phyloP scores from a whole-genome alignment of 805 yeast genomes.

The Hermanozyma aechmeae region DNA sequence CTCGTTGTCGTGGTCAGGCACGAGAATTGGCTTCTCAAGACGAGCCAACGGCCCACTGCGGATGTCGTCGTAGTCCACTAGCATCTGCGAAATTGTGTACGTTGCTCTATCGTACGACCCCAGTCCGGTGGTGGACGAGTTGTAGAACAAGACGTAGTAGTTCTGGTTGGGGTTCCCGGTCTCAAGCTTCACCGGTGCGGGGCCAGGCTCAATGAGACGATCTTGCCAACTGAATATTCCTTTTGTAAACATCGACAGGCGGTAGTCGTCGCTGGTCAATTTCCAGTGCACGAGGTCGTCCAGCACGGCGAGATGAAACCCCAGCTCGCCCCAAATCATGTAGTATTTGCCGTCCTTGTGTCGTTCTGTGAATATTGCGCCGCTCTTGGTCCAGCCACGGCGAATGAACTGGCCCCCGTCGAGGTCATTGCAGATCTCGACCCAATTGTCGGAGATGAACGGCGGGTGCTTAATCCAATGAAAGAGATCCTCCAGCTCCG shows the following conservation, averaged over 20 bases:
- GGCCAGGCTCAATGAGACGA: conserved; percentile 31
- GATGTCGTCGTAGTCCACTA: conserved; percentile 29
- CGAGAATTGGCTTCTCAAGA: conserved; percentile 24
- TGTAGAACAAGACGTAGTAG: conserved; percentile 29
- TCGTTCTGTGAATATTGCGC: conserved; percentile 26
- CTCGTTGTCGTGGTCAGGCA: conserved; percentile 26
- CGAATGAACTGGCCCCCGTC: conserved; percentile 19
- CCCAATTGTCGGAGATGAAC: conserved; percentile 19
- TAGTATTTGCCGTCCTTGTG: conserved; percentile 25
- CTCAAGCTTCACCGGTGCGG: conserved; percentile 30
- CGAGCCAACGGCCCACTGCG: conserved; percentile 27
- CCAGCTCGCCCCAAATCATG: conserved; percentile 37
- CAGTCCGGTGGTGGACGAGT: conserved; percentile 29
- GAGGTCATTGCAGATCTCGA: conserved; percentile 19
- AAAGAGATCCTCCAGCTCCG: conserved; percentile 25
- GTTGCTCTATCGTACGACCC: conserved; percentile 19
- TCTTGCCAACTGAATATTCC: conserved; percentile 22
- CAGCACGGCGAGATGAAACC: conserved; percentile 27
- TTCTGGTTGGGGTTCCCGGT: conserved; percentile 12
- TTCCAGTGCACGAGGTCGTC: conserved; percentile 27
- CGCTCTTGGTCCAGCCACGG: conserved; percentile 32
- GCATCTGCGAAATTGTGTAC: conserved; percentile 30
- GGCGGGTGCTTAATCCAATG: conserved; percentile 31
- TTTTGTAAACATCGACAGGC: conserved; percentile 15
- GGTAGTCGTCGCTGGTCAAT: conserved; percentile 11